Conservation (phyloP, 768 basidiomycete species). For the Boletus patriciae region DNA sequence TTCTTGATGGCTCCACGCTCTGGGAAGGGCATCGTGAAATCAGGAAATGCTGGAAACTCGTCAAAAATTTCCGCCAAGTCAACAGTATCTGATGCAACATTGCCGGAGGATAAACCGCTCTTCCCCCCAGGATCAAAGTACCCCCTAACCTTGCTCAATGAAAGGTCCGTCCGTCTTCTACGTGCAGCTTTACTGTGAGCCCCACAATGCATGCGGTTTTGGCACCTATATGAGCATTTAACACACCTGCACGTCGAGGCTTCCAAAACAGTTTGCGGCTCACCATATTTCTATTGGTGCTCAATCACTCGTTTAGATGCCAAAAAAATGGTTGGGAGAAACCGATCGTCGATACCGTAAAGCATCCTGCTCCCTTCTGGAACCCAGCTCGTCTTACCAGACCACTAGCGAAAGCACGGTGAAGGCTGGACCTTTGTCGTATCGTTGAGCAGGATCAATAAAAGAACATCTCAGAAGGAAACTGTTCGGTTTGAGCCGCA, state of each 20-base stretch:
- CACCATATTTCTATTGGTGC: neutral
- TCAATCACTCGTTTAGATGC: conserved; percentile 48
- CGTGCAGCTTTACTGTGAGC: neutral
- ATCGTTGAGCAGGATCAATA: conserved; percentile 63
- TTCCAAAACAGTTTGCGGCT: neutral
- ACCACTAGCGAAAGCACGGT: conserved; percentile 44
- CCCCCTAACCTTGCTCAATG: conserved; percentile 74
- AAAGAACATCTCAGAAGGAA: conserved; percentile 69
- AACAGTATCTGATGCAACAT: conserved; percentile 13
- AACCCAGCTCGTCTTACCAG: conserved; percentile 8
- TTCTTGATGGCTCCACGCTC: conserved; percentile 53
- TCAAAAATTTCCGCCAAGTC: conserved; percentile 47
- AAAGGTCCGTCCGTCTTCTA: conserved; percentile 51
- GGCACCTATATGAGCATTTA: neutral
- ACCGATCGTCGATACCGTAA: conserved; percentile 74
- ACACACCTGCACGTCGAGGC: neutral
- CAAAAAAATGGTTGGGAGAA: conserved; percentile 91
- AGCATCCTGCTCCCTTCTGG: neutral
- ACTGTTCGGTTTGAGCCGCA: conserved; percentile 71
- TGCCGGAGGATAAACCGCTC: conserved; percentile 52
- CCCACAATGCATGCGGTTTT: neutral
- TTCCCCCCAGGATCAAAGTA: conserved; percentile 87
- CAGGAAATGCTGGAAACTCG: conserved; percentile 89
- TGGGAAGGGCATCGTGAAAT: conserved; percentile 72
- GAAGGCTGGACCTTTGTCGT: conserved; percentile 66